Conservation (phyloP, 768 basidiomycete species). For the Mycena vitilis region DNA sequence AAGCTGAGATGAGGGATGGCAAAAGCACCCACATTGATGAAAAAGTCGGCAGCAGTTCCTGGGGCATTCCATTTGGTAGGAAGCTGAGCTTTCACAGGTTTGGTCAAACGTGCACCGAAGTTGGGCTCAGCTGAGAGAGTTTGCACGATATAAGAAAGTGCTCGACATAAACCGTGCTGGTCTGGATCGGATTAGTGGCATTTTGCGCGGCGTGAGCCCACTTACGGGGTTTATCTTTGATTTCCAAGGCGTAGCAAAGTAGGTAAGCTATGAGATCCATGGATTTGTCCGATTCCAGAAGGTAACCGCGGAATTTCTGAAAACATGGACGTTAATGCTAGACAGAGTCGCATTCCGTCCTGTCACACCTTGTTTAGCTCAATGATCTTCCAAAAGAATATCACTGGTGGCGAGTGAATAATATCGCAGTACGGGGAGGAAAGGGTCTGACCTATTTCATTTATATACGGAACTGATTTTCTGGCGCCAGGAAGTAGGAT, state of each 20-base stretch:
- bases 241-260: constrained; percentile 84
- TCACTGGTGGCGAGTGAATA: constrained; percentile 55
- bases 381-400: constrained; percentile 91
- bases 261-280: constrained; percentile 84
- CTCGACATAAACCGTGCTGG: constrained; percentile 90
- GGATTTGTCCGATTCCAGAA: constrained; percentile 83
- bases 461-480: constrained; percentile 83
- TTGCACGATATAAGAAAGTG: constrained; percentile 92
- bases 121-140: constrained; percentile 86
- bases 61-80: constrained; percentile 82
- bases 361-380: constrained; percentile 88
- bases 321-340: constrained; percentile 14
- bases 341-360: neutral
- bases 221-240: constrained; percentile 94
- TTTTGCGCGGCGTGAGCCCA: constrained; percentile 23
- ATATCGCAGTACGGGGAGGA: constrained; percentile 14
- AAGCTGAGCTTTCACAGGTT: constrained; percentile 70
- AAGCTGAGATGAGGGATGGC: neutral
- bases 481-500: constrained; percentile 88
- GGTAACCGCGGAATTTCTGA: constrained; percentile 91
- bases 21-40: constrained; percentile 76
- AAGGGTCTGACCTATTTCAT: constrained; percentile 73
- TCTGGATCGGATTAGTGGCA: constrained; percentile 57
- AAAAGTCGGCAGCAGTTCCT: constrained; percentile 86
- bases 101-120: constrained; percentile 79